Percentiles rank a stretch among this genome's conserved stretches.
Conservation (phyloP, 164 flowering plant genomes). For the Umbellularia californica region DNA sequence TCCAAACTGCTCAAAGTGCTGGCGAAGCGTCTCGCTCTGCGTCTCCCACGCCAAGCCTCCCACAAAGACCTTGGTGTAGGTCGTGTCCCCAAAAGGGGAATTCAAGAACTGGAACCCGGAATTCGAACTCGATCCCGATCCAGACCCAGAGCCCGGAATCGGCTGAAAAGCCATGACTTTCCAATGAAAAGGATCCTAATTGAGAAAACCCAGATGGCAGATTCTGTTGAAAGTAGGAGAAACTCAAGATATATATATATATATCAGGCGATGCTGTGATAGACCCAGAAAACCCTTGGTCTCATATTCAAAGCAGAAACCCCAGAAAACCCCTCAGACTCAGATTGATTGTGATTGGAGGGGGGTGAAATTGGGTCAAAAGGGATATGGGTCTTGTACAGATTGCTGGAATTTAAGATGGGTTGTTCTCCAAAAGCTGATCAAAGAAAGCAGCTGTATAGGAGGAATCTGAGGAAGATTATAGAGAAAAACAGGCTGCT, state of each 20-base stretch:
- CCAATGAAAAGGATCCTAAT: not conserved
- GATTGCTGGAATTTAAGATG: not conserved
- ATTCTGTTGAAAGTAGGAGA: not conserved
- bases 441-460: not conserved
- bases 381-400: not conserved
- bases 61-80: constrained; percentile 89
- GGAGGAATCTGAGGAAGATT: not conserved
- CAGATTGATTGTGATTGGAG: not conserved
- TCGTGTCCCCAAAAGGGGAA: constrained; percentile 93
- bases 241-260: constrained; percentile 5
- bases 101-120: constrained; percentile 69
- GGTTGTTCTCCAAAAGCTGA: not conserved
- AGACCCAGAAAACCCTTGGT: not conserved
- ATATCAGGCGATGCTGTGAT: constrained; percentile 12
- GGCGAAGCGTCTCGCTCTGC: constrained; percentile 81
- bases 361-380: not conserved
- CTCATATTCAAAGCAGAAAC: not conserved
- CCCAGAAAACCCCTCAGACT: too few species aligned
- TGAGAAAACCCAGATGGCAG: not conserved
- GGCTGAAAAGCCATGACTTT: constrained; percentile 2
- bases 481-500: not conserved
- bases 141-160: constrained; percentile 19
- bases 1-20: constrained; percentile 87
- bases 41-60: constrained; percentile 99
- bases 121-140: constrained; percentile 49